Conservation (phyloP, 306 rosid genomes). For the Cicer arietinum region DNA sequence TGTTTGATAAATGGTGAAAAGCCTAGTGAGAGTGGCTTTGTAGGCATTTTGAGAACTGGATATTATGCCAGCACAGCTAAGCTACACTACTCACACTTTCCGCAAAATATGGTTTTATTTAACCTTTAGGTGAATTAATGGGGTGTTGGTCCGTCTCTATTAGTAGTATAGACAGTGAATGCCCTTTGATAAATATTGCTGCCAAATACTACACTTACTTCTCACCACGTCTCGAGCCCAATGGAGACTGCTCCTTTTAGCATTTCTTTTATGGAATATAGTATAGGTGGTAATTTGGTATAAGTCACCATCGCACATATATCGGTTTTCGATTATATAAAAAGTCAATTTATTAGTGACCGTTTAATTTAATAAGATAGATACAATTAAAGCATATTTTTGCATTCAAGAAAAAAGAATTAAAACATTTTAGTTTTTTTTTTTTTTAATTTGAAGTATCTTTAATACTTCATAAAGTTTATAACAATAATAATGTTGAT, state of each 20-base stretch:
- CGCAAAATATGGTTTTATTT: constrained; percentile 28
- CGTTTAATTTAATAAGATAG: too few species aligned
- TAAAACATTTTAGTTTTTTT: too few species aligned
- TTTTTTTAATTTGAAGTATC: too few species aligned
- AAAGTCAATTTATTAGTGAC: too few species aligned
- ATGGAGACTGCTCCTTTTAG: constrained; percentile 13
- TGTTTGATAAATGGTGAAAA: constrained; percentile 19
- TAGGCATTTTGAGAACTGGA: constrained; percentile 40
- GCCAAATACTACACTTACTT: constrained; percentile 13
- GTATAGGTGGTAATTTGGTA: constrained; percentile 44
- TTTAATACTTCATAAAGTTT: constrained; percentile 2
- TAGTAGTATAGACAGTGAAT: constrained; percentile 31
- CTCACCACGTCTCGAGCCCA: constrained; percentile 53
- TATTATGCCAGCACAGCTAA: constrained; percentile 39
- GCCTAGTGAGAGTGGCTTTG: constrained; percentile 17
- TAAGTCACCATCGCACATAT: constrained; percentile 33
- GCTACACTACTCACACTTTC: constrained; percentile 39
- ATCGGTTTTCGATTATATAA: background rate
- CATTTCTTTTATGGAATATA: constrained; percentile 18
- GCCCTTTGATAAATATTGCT: constrained; percentile 5
- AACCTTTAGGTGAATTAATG: constrained; percentile 28
- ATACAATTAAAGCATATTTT: too few species aligned
- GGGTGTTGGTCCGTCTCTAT: constrained; percentile 40
- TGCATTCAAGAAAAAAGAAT: too few species aligned
- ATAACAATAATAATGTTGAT: background rate